Evolutionary conservation across 495 filamentous ascomycete genomes (phyloP).

Genomic region (Penicillium parvum): DNA sequence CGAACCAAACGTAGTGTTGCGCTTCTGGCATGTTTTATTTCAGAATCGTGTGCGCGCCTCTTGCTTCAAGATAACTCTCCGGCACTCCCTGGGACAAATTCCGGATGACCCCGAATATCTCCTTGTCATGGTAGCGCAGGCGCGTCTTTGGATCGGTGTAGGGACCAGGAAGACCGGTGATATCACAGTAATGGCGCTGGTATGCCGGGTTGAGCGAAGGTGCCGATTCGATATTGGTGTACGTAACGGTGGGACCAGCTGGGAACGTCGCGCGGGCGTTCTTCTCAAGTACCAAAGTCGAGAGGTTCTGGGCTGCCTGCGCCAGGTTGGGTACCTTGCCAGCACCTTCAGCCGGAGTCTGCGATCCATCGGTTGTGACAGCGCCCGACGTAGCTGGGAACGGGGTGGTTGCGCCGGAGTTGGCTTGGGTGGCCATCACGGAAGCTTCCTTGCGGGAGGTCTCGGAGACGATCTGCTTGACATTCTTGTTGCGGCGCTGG

Average conservation of each 20-base stretch:
- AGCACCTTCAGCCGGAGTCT: slow-evolving; percentile 54
- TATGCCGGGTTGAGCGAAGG: slow-evolving; percentile 73
- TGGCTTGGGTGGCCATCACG: slow-evolving; percentile 71
- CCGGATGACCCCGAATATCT: slow-evolving; percentile 79
- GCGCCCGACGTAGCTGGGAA: slow-evolving; percentile 50
- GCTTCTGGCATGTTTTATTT: slow-evolving; percentile 53
- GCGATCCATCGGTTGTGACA: slow-evolving; percentile 42
- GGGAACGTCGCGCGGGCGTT: slow-evolving; percentile 41
- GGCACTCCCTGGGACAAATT: slow-evolving; percentile 70
- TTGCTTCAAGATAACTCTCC: slow-evolving; percentile 81
- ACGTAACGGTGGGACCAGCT: slow-evolving; percentile 71
- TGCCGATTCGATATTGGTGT: slow-evolving; percentile 90
- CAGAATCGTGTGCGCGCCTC: slow-evolving; percentile 86
- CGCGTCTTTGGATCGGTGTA: slow-evolving; percentile 94
- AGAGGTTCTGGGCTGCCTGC: slow-evolving; percentile 77
- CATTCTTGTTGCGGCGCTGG: slow-evolving; percentile 93
- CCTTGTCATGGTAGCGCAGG: slow-evolving; percentile 81
- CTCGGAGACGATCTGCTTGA: slow-evolving; percentile 95
- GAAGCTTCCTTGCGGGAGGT: slow-evolving; percentile 78
- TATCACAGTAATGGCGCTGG: slow-evolving; percentile 83
- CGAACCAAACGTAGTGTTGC: neutral
- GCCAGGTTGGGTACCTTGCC: slow-evolving; percentile 65
- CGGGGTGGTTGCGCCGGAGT: slow-evolving; percentile 76
- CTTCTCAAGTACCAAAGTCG: slow-evolving; percentile 80
- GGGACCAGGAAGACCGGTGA: slow-evolving; percentile 81